Base-by-base conservation (phyloP, 306 rosid genomes). In the Sicyos baderoa region DNA sequence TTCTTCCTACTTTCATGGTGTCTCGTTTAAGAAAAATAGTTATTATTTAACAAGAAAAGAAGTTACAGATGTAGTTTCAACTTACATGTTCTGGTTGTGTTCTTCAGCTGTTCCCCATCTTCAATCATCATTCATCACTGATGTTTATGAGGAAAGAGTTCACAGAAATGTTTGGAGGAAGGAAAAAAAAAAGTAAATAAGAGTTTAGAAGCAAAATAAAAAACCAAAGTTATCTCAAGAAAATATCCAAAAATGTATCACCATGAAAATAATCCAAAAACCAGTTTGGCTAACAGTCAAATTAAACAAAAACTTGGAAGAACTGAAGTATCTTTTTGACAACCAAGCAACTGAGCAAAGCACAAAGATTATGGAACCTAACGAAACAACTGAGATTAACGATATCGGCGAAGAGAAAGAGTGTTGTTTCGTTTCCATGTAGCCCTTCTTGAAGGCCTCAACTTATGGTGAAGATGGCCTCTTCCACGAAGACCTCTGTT, bases 361-460 rank as follows among this genome's bases (percentile, higher is more conserved):
- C 13, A 18, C 27, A 63, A 11, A 12, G 16, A 63, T 18, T 15
- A 37, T 62, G 4, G 3, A 40, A n/a, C 18, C 25, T 40, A 62
- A 40, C 5, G 27, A 42, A 12, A 27, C 18, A 1, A 18, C 29
- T 9, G 29, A 44, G 17, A 73, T 85, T 42, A 88, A 23, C 97
- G 97, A 72, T 86, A 91, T 0, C 97, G 96, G 13, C 86, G 92
- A 14, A 88, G 96, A 7, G 97, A 91, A 32, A 88, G 78, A 9
- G 96, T 82, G 73, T 88, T 91, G 94, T 91, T 86, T 27, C 89
- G 82, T 84, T 91, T 91, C 96, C 97, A 91, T 37, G 84, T 91
- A 9, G 96, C 97, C 70, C 95, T 81, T 75, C 95, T 83, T 15
- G 97, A 91, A 13, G 95, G 96, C 4, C 92, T 76, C 1, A 61